Base-by-base conservation (phyloP, 106 monocot genomes). In the Cymbidium sinense region DNA sequence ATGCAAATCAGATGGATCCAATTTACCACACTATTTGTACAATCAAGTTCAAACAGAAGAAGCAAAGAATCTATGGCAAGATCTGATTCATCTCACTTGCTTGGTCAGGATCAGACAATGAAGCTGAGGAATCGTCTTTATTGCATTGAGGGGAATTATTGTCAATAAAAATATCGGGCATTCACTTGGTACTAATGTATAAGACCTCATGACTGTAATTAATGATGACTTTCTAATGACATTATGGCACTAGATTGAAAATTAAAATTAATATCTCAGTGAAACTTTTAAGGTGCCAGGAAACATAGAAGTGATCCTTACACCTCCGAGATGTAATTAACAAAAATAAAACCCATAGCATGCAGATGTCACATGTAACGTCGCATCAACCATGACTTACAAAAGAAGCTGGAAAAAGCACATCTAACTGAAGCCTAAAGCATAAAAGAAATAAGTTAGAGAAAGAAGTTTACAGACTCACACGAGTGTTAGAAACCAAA, bases 401-500 rank as follows among this genome's bases (percentile, higher is more conserved):
- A 67, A 67, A 67, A 6, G 15, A 67, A 67, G 67, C 67, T 33
- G 61, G 33, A 55, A 44, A 44, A 47, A 47, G 1, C 47, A 47
- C 13, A 47, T 13, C 61, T 25, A 25, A 71, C 37, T 39, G 37
- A 36, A 37, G 29, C 20, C 12, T 34, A 69, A 18, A 29, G 34
- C 33, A 69, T 2, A 33, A 67, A 67, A 31, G 2, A 71, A 71
- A 71, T 39, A 71, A 71, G 21, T 36, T 39, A 18, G 0, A 39
- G 7, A 74, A 72, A 28, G 3, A 0, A 44, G 44, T 74, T 74
- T 44, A 12, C 4, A 44, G 44, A 76, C 93, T 84, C 37, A 96
- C 96, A 86, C 87, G 83, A 70, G 93, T 91, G 76, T 96, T 96
- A 55, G 91, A 91, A 31, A 96, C 91, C 61, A 96, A 91, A 85